Percentiles rank a stretch among this genome's conserved stretches.
These are phyloP conservation scores for Lecanicillium sp. DNA, from an alignment of 2,329 filamentous ascomycete genomes.

Conservation along the genomic window DNA sequence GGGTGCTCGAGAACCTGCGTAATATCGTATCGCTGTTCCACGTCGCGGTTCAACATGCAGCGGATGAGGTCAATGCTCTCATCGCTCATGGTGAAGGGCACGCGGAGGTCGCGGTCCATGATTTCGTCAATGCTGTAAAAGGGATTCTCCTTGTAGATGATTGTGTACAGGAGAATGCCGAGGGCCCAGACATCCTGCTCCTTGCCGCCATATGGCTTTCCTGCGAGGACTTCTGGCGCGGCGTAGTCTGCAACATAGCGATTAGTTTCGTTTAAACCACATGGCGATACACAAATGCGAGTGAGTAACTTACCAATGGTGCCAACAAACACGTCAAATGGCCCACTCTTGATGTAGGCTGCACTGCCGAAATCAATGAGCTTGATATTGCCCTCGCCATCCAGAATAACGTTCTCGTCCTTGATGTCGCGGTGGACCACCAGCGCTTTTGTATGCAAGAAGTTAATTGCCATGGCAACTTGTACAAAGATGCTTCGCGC, in stretches of 20 bases:
- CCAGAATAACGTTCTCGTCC: slow-evolving; percentile 94
- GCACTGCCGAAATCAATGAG: slow-evolving; percentile 97
- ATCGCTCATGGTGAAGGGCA: slow-evolving; percentile 83
- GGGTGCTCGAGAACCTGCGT: slow-evolving; percentile 79
- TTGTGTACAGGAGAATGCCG: slow-evolving; percentile 94
- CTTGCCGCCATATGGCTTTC: slow-evolving; percentile 85
- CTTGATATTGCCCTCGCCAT: slow-evolving; percentile 92
- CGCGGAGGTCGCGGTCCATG: slow-evolving; percentile 88
- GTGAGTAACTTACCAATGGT: slow-evolving; percentile 72
- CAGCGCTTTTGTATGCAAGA: slow-evolving; percentile 81
- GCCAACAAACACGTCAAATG: slow-evolving; percentile 97
- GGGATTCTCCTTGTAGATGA: slow-evolving; percentile 98
- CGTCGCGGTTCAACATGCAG: slow-evolving; percentile 86
- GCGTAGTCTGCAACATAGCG: slow-evolving; percentile 89
- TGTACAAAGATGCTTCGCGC: slow-evolving; percentile 93
- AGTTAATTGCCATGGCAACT: slow-evolving; percentile 81
- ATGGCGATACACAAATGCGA: too few species aligned
- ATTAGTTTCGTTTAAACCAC: too few species aligned
- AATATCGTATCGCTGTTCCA: slow-evolving; percentile 76
- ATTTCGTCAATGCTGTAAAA: slow-evolving; percentile 99
- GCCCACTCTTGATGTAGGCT: slow-evolving; percentile 95
- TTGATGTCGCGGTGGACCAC: slow-evolving; percentile 99
- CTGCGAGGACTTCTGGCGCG: slow-evolving; percentile 92
- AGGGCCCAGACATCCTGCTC: slow-evolving; percentile 98
- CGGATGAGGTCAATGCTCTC: slow-evolving; percentile 88